A percentile compares a stretch with the other conserved stretches of the same genome.
Evolutionary conservation across 192 early-diverging fungal genomes (phyloP).

Genomic region (Phlyctochytrium arcticum): DNA sequence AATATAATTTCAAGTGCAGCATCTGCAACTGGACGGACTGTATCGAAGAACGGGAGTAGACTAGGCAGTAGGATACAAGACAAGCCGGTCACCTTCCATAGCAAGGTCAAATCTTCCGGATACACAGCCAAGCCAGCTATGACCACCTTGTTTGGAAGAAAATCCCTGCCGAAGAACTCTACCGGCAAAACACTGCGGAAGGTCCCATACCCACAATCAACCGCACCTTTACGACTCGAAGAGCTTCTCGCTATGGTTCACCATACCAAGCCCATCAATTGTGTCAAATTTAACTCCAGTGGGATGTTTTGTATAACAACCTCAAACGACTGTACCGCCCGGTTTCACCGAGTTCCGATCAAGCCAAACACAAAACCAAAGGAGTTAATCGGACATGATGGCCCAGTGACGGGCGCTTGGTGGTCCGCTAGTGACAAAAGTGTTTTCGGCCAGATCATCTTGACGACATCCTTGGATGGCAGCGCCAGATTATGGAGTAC

Average conservation of each 20-base stretch:
- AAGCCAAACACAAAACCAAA: not conserved
- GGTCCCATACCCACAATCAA: slow-evolving; percentile 1
- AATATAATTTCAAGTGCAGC: too few species aligned
- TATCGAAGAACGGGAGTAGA: not conserved
- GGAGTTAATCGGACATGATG: slow-evolving; percentile 21
- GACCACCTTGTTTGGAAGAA: slow-evolving; percentile 20
- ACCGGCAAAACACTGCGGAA: not conserved
- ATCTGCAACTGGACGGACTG: not conserved
- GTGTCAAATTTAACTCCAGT: slow-evolving; percentile 16
- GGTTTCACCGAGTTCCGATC: slow-evolving; percentile 2
- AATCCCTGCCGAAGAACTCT: too few species aligned
- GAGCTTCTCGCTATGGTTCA: not conserved
- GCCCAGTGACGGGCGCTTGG: slow-evolving; percentile 15
- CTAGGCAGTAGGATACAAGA: slow-evolving; percentile 11
- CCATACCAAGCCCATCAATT: slow-evolving; percentile 22
- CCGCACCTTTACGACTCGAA: not conserved
- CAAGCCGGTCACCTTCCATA: slow-evolving; percentile 41
- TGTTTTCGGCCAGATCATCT: slow-evolving; percentile 1
- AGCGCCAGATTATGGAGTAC: slow-evolving; percentile 12
- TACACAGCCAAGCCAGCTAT: slow-evolving; percentile 25
- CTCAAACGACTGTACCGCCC: slow-evolving; percentile 19
- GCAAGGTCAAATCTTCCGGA: slow-evolving; percentile 39
- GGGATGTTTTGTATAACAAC: slow-evolving; percentile 16
- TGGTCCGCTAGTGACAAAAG: slow-evolving; percentile 7
- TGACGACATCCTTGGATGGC: slow-evolving; percentile 27